These are phyloP conservation scores for Aspergillus sp. DNA, from an alignment of 2,329 filamentous ascomycete species.

Conservation along the genomic window DNA sequence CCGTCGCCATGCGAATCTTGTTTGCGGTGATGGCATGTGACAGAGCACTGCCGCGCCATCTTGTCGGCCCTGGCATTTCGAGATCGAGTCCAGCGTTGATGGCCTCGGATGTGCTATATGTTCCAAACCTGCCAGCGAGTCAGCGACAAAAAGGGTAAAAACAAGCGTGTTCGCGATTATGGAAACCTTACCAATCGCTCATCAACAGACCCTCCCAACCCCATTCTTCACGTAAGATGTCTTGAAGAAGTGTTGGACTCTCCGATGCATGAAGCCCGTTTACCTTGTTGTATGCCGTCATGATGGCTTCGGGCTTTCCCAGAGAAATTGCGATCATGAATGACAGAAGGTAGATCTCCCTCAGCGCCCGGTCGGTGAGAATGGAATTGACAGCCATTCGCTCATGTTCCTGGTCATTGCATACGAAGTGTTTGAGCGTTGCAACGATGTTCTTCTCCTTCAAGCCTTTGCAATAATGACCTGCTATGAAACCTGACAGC, in stretches of 20 bases:
- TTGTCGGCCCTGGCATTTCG: constrained; percentile 47
- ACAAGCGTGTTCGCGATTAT: not conserved
- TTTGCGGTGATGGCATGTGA: constrained; percentile 49
- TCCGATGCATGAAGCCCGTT: constrained; percentile 53
- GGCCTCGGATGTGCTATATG: constrained; percentile 43
- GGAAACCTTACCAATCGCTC: constrained; percentile 44
- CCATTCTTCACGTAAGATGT: constrained; percentile 49
- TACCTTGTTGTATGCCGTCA: constrained; percentile 62
- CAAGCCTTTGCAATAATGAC: constrained; percentile 69
- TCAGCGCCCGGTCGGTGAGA: constrained; percentile 54
- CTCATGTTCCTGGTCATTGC: constrained; percentile 50
- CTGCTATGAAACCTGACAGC: constrained; percentile 71
- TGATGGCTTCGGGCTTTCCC: constrained; percentile 57
- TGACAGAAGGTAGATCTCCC: constrained; percentile 67
- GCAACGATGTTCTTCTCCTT: constrained; percentile 75
- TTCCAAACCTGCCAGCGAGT: constrained; percentile 37
- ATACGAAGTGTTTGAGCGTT: constrained; percentile 69
- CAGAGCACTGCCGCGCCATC: constrained; percentile 38
- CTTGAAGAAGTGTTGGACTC: constrained; percentile 39
- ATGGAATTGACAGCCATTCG: constrained; percentile 45
- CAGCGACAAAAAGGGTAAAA: not conserved
- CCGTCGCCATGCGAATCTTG: constrained; percentile 54
- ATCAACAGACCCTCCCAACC: constrained; percentile 48
- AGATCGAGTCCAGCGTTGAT: constrained; percentile 47
- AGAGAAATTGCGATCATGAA: constrained; percentile 63